A percentile compares a stretch with the other conserved stretches of the same genome.
phyloP scores from a whole-genome alignment of 352 stramenopile species.

The Blastocystis sp. region DNA sequence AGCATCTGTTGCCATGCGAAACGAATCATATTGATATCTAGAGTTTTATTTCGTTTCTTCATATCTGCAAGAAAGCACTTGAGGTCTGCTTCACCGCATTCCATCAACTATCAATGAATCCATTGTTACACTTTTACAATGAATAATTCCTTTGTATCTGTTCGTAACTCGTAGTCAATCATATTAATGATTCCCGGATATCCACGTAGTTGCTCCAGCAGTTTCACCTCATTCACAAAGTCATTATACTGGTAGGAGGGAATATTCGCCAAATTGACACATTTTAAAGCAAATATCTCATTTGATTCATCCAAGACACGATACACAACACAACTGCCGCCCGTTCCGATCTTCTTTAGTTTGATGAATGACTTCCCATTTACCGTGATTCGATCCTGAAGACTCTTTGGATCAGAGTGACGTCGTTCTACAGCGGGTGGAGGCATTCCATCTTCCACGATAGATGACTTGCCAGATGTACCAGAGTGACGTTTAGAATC shows the following conservation, averaged over 20 bases:
- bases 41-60: not conserved
- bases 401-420: not conserved
- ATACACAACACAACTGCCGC: constrained; percentile 94
- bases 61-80: constrained; percentile 74
- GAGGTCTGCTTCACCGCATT: constrained; percentile 93
- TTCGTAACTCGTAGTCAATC: constrained; percentile 87
- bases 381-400: constrained; percentile 30
- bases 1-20: constrained; percentile 98
- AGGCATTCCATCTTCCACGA: not conserved
- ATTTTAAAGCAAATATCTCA: constrained; percentile 87
- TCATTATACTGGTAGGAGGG: constrained; percentile 85
- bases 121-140: constrained; percentile 33
- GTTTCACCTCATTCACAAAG: constrained; percentile 94
- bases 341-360: constrained; percentile 91
- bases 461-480: not conserved
- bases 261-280: constrained; percentile 89
- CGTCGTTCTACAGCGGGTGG: not conserved
- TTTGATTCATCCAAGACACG: constrained; percentile 69
- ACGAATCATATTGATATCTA: constrained; percentile 95
- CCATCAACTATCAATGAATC: constrained; percentile 77
- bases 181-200: constrained; percentile 92
- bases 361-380: constrained; percentile 87
- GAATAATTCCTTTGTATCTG: constrained; percentile 70
- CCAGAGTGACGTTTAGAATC: not conserved
- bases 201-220: constrained; percentile 86